Percentiles rank a stretch among this genome's conserved stretches.
phyloP scores from a whole-genome alignment of 192 early-diverging fungal species.

The Coemansia furcata region DNA sequence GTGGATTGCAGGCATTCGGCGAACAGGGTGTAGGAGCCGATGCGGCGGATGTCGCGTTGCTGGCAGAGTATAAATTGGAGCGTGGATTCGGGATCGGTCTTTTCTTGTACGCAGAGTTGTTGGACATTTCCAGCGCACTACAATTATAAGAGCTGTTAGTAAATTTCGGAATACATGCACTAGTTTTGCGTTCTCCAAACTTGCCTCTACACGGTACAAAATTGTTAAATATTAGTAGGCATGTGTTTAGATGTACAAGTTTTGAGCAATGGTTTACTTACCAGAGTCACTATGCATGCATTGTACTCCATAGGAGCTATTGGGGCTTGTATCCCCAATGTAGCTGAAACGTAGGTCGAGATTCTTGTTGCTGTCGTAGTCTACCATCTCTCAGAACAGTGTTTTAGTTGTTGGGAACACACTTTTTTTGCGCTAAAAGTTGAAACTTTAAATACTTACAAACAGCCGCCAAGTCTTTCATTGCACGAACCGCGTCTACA shows the following conservation, averaged over 20 bases:
- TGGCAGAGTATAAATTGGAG: conserved; percentile 46
- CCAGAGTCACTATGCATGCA: conserved; percentile 41
- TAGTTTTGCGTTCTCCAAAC: neutral
- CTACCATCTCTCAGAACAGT: conserved; percentile 9
- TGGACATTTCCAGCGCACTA: conserved; percentile 53
- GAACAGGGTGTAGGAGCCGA: conserved; percentile 33
- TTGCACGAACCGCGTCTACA: conserved; percentile 40
- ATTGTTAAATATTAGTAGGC: neutral
- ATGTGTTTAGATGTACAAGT: neutral
- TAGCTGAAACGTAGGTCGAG: conserved; percentile 40
- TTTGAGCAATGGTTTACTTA: conserved; percentile 6
- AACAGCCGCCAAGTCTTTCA: conserved; percentile 45
- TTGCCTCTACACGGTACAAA: conserved; percentile 1
- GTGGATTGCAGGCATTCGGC: conserved; percentile 25
- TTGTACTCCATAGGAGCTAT: conserved; percentile 25
- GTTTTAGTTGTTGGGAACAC: too few relatives aligned
- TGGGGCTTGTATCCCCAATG: conserved; percentile 32
- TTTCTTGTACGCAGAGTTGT: conserved; percentile 50
- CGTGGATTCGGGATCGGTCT: conserved; percentile 23
- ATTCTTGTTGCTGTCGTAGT: conserved; percentile 31
- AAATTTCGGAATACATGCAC: neutral
- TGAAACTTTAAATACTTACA: conserved; percentile 27
- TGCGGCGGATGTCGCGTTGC: conserved; percentile 17
- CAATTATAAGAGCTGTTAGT: neutral
- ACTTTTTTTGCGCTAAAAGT: neutral